Base-by-base conservation (phyloP, 441 rosid species). In the Viola pubescens region DNA sequence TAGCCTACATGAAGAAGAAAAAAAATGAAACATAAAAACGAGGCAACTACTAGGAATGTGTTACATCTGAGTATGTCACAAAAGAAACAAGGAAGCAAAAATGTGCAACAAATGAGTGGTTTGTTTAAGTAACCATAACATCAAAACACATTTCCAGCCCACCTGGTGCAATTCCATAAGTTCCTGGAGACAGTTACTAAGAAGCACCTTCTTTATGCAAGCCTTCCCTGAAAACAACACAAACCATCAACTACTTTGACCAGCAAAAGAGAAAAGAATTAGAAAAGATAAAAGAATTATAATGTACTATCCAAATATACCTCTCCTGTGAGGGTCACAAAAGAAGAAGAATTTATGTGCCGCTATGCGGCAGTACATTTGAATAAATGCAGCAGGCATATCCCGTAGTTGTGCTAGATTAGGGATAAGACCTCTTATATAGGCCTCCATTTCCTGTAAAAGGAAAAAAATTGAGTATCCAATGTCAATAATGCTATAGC, bases 161-260 rank as follows among this genome's bases (percentile, higher is more conserved):
- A 90, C 99, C 94, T 94, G 99, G 76, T 94, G 99, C 74, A 94
- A 67, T 81, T 94, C 99, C 99, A 94, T 94, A 58, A 90, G 83
- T 78, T 94, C 97, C 75, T 94, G 99, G 43, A 94, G 95, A 79
- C 99, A 90, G 75, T 90, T 90, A 71, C 99, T 90, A 45, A 94
- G 96, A 61, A 90, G 82, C 66, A 94, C 88, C 80, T 88, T 90
- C 79, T 90, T 94, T 78, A 94, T 90, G 79, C 99, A 90, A 48
- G 97, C 96, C 78, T 78, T 94, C 64, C 95, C 99, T 94, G 84
- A 34, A 37, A 47, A 40, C 60, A 68, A 63, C 62, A 58, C 47
- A 37, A 65, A 52, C 26, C 38, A 48, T 74, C 48, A 74, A 53
- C 44, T 54, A 45, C 14, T 48, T 48, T 44, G 37, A 42, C 4